These are phyloP conservation scores for Mycena sanguinolenta DNA, from an alignment of 768 basidiomycete species.

Conservation along the genomic window DNA sequence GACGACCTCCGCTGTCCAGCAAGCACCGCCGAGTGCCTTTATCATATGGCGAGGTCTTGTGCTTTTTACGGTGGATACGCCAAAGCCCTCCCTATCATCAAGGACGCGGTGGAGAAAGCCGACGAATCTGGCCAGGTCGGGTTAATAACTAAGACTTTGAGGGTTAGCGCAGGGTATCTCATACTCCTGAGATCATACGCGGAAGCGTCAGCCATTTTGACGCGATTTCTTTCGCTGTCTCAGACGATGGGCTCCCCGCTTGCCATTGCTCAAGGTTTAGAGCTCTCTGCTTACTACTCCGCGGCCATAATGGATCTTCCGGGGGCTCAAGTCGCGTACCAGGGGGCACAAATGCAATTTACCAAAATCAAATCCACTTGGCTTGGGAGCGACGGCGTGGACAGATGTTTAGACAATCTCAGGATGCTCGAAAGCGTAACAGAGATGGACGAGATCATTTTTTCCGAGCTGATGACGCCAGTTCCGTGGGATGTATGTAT, in stretches of 20 bases:
- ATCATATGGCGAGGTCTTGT: conserved; percentile 8
- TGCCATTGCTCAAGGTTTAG: conserved; percentile 26
- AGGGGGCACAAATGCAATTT: conserved; percentile 24
- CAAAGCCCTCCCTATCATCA: conserved; percentile 5
- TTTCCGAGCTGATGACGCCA: background rate
- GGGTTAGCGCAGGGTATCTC: background rate
- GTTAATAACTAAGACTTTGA: background rate
- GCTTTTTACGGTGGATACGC: background rate
- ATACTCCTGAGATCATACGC: background rate
- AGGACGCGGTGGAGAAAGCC: conserved; percentile 1
- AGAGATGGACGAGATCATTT: background rate
- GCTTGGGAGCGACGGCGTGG: background rate
- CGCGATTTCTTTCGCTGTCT: background rate
- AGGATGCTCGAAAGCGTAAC: background rate
- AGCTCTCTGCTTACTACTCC: conserved; percentile 24
- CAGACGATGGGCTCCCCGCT: background rate
- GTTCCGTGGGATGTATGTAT: no score
- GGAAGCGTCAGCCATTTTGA: background rate
- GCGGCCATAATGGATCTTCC: conserved; percentile 19
- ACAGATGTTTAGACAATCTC: background rate
- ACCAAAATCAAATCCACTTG: background rate
- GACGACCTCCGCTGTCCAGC: conserved; percentile 16
- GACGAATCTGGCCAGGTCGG: background rate
- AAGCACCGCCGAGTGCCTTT: conserved; percentile 29
- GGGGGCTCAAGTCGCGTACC: conserved; percentile 18